Evolutionary conservation across 257 asterid genomes (phyloP).

Genomic region (Solanum lignicaule): DNA sequence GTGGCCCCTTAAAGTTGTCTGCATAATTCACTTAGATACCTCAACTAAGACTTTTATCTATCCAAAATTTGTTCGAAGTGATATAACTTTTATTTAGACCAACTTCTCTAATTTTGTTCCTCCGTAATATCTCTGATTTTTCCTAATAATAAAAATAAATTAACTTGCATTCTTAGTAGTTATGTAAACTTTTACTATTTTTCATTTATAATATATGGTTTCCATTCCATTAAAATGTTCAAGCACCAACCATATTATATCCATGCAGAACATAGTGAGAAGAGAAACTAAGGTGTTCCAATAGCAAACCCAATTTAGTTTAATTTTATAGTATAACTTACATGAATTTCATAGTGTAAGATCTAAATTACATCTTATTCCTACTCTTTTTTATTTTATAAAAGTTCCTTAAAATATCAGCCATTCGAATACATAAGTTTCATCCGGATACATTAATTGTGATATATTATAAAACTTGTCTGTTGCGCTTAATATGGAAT

Average conservation of each 20-base stretch:
- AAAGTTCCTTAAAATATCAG: too few species aligned
- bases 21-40: too few species aligned
- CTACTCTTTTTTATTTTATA: too few species aligned
- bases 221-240: neutral
- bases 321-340: too few species aligned
- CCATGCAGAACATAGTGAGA: neutral
- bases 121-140: neutral
- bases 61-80: neutral
- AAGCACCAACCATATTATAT: neutral
- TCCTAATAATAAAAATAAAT: neutral
- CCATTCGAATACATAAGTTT: too few species aligned
- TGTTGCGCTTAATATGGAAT: too few species aligned
- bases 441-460: too few species aligned
- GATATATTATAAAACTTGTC: too few species aligned
- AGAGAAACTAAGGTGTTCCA: neutral
- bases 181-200: neutral
- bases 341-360: too few species aligned
- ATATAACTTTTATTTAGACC: neutral
- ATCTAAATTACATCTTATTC: too few species aligned
- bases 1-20: rapidly evolving
- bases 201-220: neutral
- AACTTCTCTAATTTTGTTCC: neutral
- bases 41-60: too few species aligned
- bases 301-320: neutral
- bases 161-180: neutral